Conservation (phyloP, 192 early-diverging fungal genomes). For the Coemansia sp. region DNA sequence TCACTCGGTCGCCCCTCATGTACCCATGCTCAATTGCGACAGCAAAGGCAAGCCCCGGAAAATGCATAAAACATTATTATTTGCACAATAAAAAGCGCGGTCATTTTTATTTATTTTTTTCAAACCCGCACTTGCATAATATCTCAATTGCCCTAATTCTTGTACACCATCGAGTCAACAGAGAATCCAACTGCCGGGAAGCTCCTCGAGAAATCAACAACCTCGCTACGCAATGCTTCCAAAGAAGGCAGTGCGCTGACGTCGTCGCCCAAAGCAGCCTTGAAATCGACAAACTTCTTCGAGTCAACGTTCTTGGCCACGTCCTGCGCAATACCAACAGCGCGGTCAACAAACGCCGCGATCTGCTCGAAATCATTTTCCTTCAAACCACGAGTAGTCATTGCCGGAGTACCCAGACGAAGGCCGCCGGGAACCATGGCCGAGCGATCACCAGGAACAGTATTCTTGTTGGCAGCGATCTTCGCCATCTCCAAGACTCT, state of each 20-base stretch:
- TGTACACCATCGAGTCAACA: constrained; percentile 67
- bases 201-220: constrained; percentile 76
- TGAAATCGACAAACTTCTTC: constrained; percentile 89
- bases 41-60: no score
- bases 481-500: constrained; percentile 94
- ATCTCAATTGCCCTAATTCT: constrained; percentile 11
- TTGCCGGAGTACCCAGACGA: constrained; percentile 94
- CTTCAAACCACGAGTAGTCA: constrained; percentile 90
- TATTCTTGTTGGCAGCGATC: constrained; percentile 99
- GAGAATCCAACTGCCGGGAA: constrained; percentile 92
- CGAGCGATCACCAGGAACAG: constrained; percentile 93
- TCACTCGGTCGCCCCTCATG: no score
- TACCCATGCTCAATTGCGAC: not conserved
- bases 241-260: constrained; percentile 64
- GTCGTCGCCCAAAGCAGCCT: constrained; percentile 75
- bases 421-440: constrained; percentile 94
- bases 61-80: no score
- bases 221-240: constrained; percentile 72
- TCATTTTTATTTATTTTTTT: no score
- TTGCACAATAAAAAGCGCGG: no score
- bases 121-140: no score
- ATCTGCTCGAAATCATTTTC: constrained; percentile 90
- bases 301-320: constrained; percentile 64
- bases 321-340: constrained; percentile 78
- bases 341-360: constrained; percentile 84